A percentile compares a stretch with the other conserved stretches of the same genome.
phyloP scores from a whole-genome alignment of 2,329 filamentous ascomycete species.

The Phaeosphaeriaceae sp. region DNA sequence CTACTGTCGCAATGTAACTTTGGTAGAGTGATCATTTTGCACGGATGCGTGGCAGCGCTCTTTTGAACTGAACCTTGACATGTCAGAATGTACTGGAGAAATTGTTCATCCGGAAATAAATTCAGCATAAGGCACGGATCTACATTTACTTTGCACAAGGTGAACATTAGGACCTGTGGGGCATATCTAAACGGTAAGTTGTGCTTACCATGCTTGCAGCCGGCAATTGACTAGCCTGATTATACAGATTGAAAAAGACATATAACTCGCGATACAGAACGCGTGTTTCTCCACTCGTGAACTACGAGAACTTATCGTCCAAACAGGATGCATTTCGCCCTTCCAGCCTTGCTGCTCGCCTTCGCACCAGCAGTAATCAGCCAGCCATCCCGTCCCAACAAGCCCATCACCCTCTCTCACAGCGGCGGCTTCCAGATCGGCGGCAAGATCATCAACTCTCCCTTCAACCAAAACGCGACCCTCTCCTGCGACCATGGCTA shows the following conservation, averaged over 20 bases:
- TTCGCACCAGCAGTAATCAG: neutral
- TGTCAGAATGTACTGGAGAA: neutral
- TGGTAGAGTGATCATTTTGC: neutral
- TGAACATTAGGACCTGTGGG: neutral
- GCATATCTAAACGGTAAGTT: neutral
- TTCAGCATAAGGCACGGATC: neutral
- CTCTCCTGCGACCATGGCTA: slow-evolving; percentile 39
- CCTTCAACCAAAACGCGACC: slow-evolving; percentile 16
- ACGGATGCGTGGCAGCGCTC: neutral
- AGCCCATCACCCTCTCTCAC: slow-evolving; percentile 23
- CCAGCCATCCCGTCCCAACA: slow-evolving; percentile 5
- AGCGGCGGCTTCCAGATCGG: slow-evolving; percentile 36
- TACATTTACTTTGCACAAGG: neutral
- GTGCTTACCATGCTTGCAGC: neutral
- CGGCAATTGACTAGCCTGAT: neutral
- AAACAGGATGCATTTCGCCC: neutral
- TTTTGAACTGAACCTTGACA: neutral
- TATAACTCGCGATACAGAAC: neutral
- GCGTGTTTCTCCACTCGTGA: neutral
- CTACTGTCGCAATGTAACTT: neutral
- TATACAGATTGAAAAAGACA: neutral
- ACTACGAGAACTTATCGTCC: neutral
- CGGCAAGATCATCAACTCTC: slow-evolving; percentile 21
- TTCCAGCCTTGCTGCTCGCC: neutral
- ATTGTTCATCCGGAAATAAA: neutral